Base-by-base conservation (phyloP, 768 basidiomycete genomes). In the Asterophora lycoperdoides region DNA sequence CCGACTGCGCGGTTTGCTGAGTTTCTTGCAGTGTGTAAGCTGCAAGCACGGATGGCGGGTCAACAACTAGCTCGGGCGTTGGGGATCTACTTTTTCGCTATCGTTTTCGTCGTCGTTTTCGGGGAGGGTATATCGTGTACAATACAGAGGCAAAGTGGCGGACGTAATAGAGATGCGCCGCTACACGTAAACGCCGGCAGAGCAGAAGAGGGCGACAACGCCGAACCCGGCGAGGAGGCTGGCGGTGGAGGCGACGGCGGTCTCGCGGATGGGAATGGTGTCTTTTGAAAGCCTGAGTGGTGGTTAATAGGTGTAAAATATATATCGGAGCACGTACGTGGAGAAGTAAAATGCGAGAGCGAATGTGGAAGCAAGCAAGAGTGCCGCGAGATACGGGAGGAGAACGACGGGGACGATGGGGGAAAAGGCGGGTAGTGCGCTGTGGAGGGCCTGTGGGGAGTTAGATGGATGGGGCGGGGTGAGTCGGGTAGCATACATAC, bases 311-410 rank as follows among this genome's bases (percentile, higher is more conserved):
- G 44, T 41, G 44, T 48, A 48, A 44, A 44, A 10, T 18, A 17
- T 33, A n/a, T 37, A 46, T 41, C 29, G 45, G 44, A 37, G 37
- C 5, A 76, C 83, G 52, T 62, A 89, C 84, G 83, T 95, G 52
- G 93, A 85, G 67, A 90, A 91, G 72, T 93, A 92, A 74, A 95
- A 95, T 0, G 86, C 79, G 35, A 94, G 80, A n/a, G 62, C 79
- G 62, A 96, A 94, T 1, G 92, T 92, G 14, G 80, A 69, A 1
- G 79, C 61, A 37, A 95, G 77, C 53, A 89, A 79, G 53, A 85
- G 46, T 59, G 89, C 78, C 8, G 93, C 87, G 57, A 93, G 70
- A 62, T 76, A 81, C 2, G 90, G 88, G 28, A 96, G 75, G 17
- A 86, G 61, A 1, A 68, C 63, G 23, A 83, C 79, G n/a, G 89